phyloP scores from a whole-genome alignment of 768 basidiomycete genomes.

The Amanita rubescens region DNA sequence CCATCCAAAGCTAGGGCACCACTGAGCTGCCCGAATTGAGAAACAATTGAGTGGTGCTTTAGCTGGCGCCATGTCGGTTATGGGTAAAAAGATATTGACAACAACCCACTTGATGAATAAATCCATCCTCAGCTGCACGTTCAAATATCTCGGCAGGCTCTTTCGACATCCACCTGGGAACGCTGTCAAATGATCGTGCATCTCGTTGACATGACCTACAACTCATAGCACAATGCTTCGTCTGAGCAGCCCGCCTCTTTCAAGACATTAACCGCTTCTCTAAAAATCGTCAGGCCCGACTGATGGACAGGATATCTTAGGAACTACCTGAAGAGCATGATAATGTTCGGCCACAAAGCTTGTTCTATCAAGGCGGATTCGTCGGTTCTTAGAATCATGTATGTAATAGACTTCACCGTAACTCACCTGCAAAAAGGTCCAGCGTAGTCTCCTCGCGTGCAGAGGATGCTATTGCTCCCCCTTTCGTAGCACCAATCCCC shows the following conservation, averaged over 20 bases:
- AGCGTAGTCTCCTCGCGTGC: constrained; percentile 38
- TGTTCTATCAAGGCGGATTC: constrained; percentile 31
- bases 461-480: constrained; percentile 57
- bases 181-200: not conserved
- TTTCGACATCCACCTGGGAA: constrained; percentile 53
- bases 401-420: not conserved
- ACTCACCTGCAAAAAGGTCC: constrained; percentile 42
- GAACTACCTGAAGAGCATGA: constrained; percentile 43
- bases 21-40: constrained; percentile 37
- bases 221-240: constrained; percentile 60
- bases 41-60: constrained; percentile 53
- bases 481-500: constrained; percentile 54
- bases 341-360: constrained; percentile 59
- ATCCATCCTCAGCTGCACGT: constrained; percentile 59
- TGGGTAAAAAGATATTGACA: not conserved
- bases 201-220: constrained; percentile 28
- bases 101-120: constrained; percentile 41
- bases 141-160: constrained; percentile 39
- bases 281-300: not conserved
- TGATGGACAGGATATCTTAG: constrained; percentile 12
- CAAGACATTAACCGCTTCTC: constrained; percentile 55
- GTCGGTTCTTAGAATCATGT: not conserved
- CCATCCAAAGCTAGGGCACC: constrained; percentile 47
- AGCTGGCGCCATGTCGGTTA: constrained; percentile 27
- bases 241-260: constrained; percentile 62